These are phyloP conservation scores for Blumeriella jaapii DNA, from an alignment of 2,329 filamentous ascomycete species.

Conservation along the genomic window DNA sequence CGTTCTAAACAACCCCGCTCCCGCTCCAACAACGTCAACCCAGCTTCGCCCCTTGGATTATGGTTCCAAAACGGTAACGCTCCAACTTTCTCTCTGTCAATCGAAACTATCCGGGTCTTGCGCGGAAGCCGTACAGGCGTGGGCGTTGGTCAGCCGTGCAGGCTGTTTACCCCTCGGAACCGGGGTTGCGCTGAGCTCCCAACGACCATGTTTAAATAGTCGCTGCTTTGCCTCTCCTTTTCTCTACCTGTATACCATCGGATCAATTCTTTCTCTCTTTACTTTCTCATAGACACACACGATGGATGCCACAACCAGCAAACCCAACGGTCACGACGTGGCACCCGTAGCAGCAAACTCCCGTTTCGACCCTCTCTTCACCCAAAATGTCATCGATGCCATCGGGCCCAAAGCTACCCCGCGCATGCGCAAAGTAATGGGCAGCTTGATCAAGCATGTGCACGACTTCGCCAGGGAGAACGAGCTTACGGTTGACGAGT, in stretches of 20 bases:
- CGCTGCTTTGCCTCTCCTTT: too few species aligned
- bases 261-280: neutral
- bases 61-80: neutral
- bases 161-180: slow-evolving; percentile 2
- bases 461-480: slow-evolving; percentile 49
- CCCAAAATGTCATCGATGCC: slow-evolving; percentile 46
- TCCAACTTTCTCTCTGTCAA: neutral
- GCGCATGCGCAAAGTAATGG: slow-evolving; percentile 43
- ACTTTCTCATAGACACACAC: neutral
- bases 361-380: slow-evolving; percentile 43
- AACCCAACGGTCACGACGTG: slow-evolving; percentile 29
- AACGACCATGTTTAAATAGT: too few species aligned
- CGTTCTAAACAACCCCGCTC: too few species aligned
- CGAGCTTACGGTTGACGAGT: slow-evolving; percentile 46
- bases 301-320: slow-evolving; percentile 31
- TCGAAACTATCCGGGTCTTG: neutral
- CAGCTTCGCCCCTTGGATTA: neutral
- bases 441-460: slow-evolving; percentile 41
- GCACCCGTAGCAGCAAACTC: slow-evolving; percentile 38
- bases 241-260: neutral
- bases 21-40: too few species aligned
- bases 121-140: slow-evolving; percentile 1
- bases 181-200: neutral
- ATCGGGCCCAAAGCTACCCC: slow-evolving; percentile 49
- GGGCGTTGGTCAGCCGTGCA: slow-evolving; percentile 1